These are phyloP conservation scores for Scalesia atractyloides DNA, from an alignment of 129 eudicot genomes.

Conservation along the genomic window DNA sequence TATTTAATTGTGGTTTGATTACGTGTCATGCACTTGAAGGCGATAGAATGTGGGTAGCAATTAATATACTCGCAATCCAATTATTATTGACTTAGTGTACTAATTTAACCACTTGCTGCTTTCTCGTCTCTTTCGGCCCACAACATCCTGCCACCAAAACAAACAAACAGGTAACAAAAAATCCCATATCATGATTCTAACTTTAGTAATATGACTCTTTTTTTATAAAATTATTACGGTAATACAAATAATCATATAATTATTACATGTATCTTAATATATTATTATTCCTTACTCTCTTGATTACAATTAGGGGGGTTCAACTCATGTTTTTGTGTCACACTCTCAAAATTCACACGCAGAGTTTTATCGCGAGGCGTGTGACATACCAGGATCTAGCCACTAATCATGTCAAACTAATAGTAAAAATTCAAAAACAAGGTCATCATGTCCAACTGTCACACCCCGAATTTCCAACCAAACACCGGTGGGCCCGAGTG, in stretches of 20 bases:
- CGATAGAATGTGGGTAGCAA: slow-evolving; percentile 25
- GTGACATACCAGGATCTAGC: too few species aligned
- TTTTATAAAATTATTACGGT: too few species aligned
- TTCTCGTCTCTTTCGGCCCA: slow-evolving; percentile 18
- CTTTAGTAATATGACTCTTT: background rate
- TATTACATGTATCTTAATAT: background rate
- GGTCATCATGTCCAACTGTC: too few species aligned
- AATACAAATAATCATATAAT: background rate
- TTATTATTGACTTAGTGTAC: background rate
- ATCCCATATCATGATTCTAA: background rate
- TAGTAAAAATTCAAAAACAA: too few species aligned
- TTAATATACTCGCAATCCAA: slow-evolving; percentile 23
- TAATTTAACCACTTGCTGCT: slow-evolving; percentile 18
- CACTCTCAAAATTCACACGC: too few species aligned
- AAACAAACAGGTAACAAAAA: slow-evolving; percentile 20
- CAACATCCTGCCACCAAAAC: slow-evolving; percentile 27
- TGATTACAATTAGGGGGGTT: too few species aligned
- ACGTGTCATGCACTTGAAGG: slow-evolving; percentile 35
- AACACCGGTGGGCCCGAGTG: too few species aligned
- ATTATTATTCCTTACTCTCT: too few species aligned
- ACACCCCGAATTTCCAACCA: too few species aligned
- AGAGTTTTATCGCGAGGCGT: too few species aligned
- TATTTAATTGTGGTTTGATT: slow-evolving; percentile 23
- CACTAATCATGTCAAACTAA: too few species aligned
- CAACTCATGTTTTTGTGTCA: too few species aligned